Conservation (phyloP, 352 stramenopile species). For the Phytophthora aleatoria region DNA sequence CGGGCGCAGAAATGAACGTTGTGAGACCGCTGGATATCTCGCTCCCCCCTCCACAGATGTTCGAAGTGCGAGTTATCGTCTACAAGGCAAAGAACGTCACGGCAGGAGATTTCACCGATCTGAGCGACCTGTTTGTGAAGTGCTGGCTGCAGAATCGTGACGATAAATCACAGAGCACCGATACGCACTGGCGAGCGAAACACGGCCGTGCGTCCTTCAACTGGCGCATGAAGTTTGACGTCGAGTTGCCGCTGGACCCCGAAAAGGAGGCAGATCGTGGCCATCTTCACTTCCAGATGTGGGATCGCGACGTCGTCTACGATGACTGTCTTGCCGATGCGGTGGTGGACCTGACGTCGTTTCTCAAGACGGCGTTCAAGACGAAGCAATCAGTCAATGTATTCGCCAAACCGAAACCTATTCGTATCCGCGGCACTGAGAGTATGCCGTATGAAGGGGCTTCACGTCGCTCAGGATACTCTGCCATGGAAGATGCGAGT, state of each 20-base stretch:
- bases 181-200: conserved; percentile 92
- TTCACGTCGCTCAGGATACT: conserved; percentile 27
- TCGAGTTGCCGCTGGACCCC: conserved; percentile 78
- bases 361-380: conserved; percentile 75
- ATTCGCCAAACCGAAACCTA: conserved; percentile 71
- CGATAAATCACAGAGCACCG: conserved; percentile 77
- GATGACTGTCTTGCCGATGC: conserved; percentile 81
- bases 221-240: conserved; percentile 92
- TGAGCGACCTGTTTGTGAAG: conserved; percentile 92
- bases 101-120: conserved; percentile 79
- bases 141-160: conserved; percentile 86
- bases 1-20: conserved; percentile 62
- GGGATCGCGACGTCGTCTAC: conserved; percentile 81
- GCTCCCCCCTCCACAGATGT: conserved; percentile 69
- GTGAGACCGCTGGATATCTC: conserved; percentile 82
- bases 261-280: conserved; percentile 74
- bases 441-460: conserved; percentile 37
- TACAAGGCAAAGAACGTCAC: conserved; percentile 92
- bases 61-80: conserved; percentile 92
- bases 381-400: conserved; percentile 72
- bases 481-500: conserved; percentile 33
- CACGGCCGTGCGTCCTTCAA: conserved; percentile 90
- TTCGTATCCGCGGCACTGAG: conserved; percentile 47
- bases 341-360: conserved; percentile 65
- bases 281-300: conserved; percentile 78